Conservation (phyloP, 2,329 filamentous ascomycete genomes). For the Myrmaecium sp. region DNA sequence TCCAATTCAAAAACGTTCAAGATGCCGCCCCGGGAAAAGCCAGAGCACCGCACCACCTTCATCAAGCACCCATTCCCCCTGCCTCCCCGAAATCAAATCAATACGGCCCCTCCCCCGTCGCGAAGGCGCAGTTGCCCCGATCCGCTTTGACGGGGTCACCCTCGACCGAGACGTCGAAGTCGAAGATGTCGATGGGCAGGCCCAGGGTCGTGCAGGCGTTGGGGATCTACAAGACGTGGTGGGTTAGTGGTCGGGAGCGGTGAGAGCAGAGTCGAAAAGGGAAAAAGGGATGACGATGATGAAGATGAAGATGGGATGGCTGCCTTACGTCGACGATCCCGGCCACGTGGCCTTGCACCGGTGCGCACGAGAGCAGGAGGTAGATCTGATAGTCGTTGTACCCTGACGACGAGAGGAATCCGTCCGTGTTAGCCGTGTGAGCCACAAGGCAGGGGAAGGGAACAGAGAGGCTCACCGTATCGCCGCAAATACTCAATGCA, state of each 20-base stretch:
- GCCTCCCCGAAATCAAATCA: too few relatives aligned
- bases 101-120: conserved; percentile 20
- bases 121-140: conserved; percentile 55
- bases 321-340: conserved; percentile 56
- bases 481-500: conserved; percentile 65
- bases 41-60: too few relatives aligned
- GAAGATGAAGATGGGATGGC: background rate
- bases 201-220: conserved; percentile 84
- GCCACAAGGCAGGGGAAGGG: background rate
- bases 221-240: conserved; percentile 38
- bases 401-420: too few relatives aligned
- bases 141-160: conserved; percentile 43
- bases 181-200: conserved; percentile 83
- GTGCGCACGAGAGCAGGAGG: conserved; percentile 67
- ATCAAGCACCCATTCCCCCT: too few relatives aligned
- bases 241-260: conserved; percentile 2
- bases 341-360: conserved; percentile 73
- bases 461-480: too few relatives aligned
- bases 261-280: background rate
- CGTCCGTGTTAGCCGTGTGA: too few relatives aligned
- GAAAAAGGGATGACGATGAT: background rate
- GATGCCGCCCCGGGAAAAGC: too few relatives aligned
- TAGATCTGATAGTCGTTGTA: conserved; percentile 68
- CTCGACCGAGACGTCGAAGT: conserved; percentile 71
- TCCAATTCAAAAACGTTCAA: too few relatives aligned